Base-by-base conservation (phyloP, 345 rosid species). In the Reutealis trisperma region DNA sequence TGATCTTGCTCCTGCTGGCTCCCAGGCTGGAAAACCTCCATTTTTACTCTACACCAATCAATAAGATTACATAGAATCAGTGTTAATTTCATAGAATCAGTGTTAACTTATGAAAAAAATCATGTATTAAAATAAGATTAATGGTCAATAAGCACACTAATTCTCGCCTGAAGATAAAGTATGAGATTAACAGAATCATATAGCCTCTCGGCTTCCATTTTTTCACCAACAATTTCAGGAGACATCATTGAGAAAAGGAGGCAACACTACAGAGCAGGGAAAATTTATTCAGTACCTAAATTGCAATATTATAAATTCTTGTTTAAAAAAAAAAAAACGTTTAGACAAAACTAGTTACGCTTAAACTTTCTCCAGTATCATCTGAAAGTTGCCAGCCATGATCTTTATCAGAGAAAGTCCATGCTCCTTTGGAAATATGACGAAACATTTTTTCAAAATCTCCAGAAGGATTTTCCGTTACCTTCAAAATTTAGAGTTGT, bases 1-100 rank as follows among this genome's bases (percentile, higher is more conserved):
- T 7, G 76, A 59, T 34, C 57, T 45, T 15, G 88, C 91, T 34
- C 87, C 75, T 57, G 75, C 86, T 19, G 91, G 91, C 72, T 89
- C 91, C 94, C 94, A 89, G 0, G 79, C 89, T 15, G 94, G 0
- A 22, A 83, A 24, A 27, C 94, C 94, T 1, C 94, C 94, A 63
- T 81, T 81, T 77, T 83, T 72, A 71, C 84, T 84, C 93, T 91
- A 80, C 49, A 78, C 62, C 4, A 64, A 47, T 47, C 14, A 47
- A 47, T 47, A 9, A 42, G 13, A 47, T 47, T 47, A 70, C 15
- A 27, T 27, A 27, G 30, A 27, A 27, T 27, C 1, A 27, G 30
- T 27, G 30, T 27, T 27, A 27, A 27, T 1, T 27, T 72, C n/a
- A 10, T 5, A 67, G 2, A 8, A 24, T 3, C 3, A 19, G 21